These are phyloP conservation scores for Mycena sanguinolenta DNA, from an alignment of 768 basidiomycete genomes.

Conservation along the genomic window DNA sequence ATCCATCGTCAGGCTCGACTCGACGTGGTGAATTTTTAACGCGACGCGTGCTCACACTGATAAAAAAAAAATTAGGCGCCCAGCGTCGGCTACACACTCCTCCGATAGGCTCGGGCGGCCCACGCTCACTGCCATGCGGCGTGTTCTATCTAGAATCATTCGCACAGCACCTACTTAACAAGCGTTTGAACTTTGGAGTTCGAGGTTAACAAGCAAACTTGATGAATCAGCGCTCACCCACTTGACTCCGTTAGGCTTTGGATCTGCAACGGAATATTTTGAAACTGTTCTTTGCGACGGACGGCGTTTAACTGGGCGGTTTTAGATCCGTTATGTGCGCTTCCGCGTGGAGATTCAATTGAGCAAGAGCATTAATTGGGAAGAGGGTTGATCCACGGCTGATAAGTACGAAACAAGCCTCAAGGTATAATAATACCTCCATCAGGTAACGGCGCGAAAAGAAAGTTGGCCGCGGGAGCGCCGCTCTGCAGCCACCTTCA, in stretches of 20 bases:
- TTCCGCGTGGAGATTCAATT: too few relatives aligned
- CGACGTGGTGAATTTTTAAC: neutral
- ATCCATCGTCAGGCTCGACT: too few relatives aligned
- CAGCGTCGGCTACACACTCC: too few relatives aligned
- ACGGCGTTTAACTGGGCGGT: neutral
- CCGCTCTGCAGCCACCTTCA: neutral
- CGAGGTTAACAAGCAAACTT: too few relatives aligned
- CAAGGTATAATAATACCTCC: neutral
- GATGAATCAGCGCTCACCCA: too few relatives aligned
- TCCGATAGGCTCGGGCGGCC: too few relatives aligned
- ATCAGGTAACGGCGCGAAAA: neutral
- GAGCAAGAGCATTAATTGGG: too few relatives aligned
- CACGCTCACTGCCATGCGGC: neutral
- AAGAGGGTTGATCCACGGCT: too few relatives aligned
- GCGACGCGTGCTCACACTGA: neutral
- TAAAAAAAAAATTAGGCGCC: neutral
- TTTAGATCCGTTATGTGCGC: slow-evolving; percentile 3
- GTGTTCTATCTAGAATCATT: neutral
- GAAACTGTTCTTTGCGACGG: neutral
- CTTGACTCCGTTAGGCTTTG: too few relatives aligned
- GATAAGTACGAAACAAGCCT: too few relatives aligned
- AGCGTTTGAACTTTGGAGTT: too few relatives aligned
- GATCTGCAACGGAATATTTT: too few relatives aligned
- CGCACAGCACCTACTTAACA: neutral
- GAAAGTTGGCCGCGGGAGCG: neutral